Evolutionary conservation across 495 filamentous ascomycete genomes (phyloP), one percentile per base, ranked within the genome.

Genomic region (Penicillium flavigenum): DNA sequence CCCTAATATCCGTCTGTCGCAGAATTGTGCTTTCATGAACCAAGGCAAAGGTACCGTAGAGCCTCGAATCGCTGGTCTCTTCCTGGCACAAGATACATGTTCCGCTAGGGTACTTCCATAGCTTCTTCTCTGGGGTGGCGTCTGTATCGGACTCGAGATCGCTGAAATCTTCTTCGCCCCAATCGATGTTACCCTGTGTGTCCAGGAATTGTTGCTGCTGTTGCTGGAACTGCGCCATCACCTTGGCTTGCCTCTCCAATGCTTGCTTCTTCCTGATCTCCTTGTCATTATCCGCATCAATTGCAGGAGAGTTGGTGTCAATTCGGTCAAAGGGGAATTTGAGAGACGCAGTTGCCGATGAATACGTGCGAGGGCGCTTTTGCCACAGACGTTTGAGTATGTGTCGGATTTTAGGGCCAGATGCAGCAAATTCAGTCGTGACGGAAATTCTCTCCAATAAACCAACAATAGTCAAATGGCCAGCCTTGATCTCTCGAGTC

Each of bases 31-130:
- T 99, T 60, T 96, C 85, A 22, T 86, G 90, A 44, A 99, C 81
- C 66, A 92, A 81, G 6, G 88, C 91, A 71, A 98, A 96, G 0
- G 93, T 94, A 47, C 94, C 94, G 70, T 92, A 97, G 5, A 97
- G 81, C 17, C 88, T 83, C 3, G 87, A 85, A 57, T 97, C 93
- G 55, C 90, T 91, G 19, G 92, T 93, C 58, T 96, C 92, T 71
- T 98, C 94, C 70, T 98, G 94, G 66, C 94, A 99, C 12, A 97
- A 74, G 62, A 98, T 96, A 68, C 94, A 99, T 17, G 90, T 95
- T 22, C 92, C 94, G 31, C 84, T 83, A n/a, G 94, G 95, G 67
- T 91, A 99, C 65, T 91, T 94, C 88, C 92, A 95, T 44, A 83
- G 81, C 61, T 93, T 90, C 54, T 87, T 83, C 64, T 87, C 85